phyloP scores from a whole-genome alignment of 1,284 basidiomycete species.

The Trichosporon asahii region DNA sequence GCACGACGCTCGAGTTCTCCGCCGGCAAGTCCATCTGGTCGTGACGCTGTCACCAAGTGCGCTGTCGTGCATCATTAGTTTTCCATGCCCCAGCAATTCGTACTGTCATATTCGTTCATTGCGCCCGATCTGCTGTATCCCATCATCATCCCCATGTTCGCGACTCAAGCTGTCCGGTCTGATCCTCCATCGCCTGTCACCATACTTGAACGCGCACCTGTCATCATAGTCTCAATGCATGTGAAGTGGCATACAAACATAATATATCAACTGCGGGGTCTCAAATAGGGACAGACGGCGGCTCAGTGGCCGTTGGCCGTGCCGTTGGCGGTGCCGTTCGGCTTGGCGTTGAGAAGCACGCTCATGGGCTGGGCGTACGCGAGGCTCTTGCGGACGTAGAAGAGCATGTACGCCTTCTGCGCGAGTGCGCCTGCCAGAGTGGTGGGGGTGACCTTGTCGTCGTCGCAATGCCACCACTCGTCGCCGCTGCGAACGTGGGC shows the following conservation, averaged over 20 bases:
- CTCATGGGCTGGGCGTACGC: constrained; percentile 58
- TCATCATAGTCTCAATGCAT: constrained; percentile 9
- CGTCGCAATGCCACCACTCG: constrained; percentile 92
- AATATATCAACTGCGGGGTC: not conserved
- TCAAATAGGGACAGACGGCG: not conserved
- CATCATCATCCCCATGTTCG: not conserved
- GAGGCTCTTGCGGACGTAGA: constrained; percentile 81
- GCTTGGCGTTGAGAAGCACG: constrained; percentile 16
- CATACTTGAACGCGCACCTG: not conserved
- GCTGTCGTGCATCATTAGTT: not conserved
- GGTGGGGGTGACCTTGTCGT: constrained; percentile 78
- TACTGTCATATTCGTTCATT: not conserved
- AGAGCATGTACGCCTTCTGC: constrained; percentile 83
- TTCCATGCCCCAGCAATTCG: not conserved
- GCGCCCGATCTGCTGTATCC: not conserved
- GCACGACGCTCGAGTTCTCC: constrained; percentile 33
- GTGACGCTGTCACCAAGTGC: not conserved
- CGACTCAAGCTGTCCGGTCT: not conserved
- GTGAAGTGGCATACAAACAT: constrained; percentile 11
- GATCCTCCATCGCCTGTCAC: not conserved
- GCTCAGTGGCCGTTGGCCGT: constrained; percentile 8
- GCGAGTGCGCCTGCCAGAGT: constrained; percentile 64
- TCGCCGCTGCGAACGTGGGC: constrained; percentile 40
- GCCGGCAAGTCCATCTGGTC: constrained; percentile 40
- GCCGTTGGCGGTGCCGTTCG: constrained; percentile 14